These are phyloP conservation scores for Pseudozyma pruni DNA, from an alignment of 1,284 basidiomycete species.

Conservation along the genomic window DNA sequence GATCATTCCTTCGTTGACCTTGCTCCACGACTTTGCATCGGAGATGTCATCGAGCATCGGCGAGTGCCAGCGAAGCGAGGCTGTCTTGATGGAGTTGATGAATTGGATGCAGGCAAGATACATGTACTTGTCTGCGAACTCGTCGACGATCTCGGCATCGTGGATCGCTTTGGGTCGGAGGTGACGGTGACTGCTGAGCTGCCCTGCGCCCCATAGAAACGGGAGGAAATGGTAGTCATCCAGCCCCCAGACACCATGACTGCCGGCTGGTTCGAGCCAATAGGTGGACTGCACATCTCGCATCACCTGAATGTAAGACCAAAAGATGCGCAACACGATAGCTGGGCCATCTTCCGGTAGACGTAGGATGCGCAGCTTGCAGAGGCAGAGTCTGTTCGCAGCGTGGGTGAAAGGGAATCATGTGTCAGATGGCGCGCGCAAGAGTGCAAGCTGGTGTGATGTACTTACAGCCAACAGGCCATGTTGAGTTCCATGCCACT, in stretches of 20 bases:
- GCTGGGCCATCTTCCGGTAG: conserved; percentile 79
- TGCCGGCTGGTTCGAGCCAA: conserved; percentile 97
- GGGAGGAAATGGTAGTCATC: conserved; percentile 98
- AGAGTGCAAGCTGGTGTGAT: neutral
- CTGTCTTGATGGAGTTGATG: conserved; percentile 95
- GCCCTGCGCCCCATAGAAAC: conserved; percentile 88
- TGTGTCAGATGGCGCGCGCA: too few species aligned
- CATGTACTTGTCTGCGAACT: conserved; percentile 92
- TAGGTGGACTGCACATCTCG: conserved; percentile 89
- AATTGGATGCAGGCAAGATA: conserved; percentile 96
- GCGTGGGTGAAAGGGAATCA: neutral
- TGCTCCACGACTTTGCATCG: conserved; percentile 94
- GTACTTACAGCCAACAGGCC: conserved; percentile 89
- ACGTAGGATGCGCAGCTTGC: conserved; percentile 75
- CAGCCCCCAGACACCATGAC: conserved; percentile 97
- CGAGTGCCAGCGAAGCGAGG: conserved; percentile 95
- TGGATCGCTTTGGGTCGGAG: conserved; percentile 92
- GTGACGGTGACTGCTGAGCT: conserved; percentile 85
- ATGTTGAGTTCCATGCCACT: conserved; percentile 99
- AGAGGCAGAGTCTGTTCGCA: conserved; percentile 74
- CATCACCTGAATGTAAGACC: conserved; percentile 78
- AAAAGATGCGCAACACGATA: conserved; percentile 87
- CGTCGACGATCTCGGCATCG: conserved; percentile 89
- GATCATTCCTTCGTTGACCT: conserved; percentile 96
- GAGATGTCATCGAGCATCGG: conserved; percentile 99